Conservation (phyloP, 2,329 filamentous ascomycete species). For the Pseudocercospora crystallina region DNA sequence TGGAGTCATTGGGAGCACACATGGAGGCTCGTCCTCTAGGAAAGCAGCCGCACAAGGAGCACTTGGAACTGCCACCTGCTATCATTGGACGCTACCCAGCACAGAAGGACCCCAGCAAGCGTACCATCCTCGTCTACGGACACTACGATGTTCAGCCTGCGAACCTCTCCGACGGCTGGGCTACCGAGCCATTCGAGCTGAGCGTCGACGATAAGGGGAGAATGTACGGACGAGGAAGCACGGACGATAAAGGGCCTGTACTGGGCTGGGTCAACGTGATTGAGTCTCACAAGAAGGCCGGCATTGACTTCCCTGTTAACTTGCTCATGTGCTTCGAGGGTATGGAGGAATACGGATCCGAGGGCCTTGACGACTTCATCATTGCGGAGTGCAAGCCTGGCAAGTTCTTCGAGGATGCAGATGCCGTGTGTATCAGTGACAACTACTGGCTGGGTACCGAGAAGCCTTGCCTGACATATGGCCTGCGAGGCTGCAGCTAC, state of each 20-base stretch:
- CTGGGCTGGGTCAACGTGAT: constrained; percentile 98
- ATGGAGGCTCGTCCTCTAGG: constrained; percentile 85
- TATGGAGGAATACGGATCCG: constrained; percentile 98
- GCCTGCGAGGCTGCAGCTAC: constrained; percentile 96
- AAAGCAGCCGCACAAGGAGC: constrained; percentile 86
- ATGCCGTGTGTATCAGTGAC: constrained; percentile 97
- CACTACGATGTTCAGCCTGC: constrained; percentile 99
- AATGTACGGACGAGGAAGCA: constrained; percentile 95
- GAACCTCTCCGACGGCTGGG: constrained; percentile 90
- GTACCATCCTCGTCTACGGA: constrained; percentile 93
- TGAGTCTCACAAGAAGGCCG: constrained; percentile 93
- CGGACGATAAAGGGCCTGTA: constrained; percentile 97
- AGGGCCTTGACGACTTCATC: constrained; percentile 94
- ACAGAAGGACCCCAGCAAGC: constrained; percentile 86
- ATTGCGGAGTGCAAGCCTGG: constrained; percentile 73
- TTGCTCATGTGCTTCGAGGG: constrained; percentile 99
- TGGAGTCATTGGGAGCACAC: constrained; percentile 78
- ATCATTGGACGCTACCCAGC: constrained; percentile 77
- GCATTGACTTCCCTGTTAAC: constrained; percentile 93
- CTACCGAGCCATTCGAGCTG: constrained; percentile 88
- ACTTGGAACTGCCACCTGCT: constrained; percentile 88
- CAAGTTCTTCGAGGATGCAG: constrained; percentile 90
- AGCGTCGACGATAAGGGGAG: constrained; percentile 84
- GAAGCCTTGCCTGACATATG: constrained; percentile 97
- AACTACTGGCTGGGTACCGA: constrained; percentile 99